Conservation (phyloP, 2,329 filamentous ascomycete genomes). For the Penicillium capsulatum region DNA sequence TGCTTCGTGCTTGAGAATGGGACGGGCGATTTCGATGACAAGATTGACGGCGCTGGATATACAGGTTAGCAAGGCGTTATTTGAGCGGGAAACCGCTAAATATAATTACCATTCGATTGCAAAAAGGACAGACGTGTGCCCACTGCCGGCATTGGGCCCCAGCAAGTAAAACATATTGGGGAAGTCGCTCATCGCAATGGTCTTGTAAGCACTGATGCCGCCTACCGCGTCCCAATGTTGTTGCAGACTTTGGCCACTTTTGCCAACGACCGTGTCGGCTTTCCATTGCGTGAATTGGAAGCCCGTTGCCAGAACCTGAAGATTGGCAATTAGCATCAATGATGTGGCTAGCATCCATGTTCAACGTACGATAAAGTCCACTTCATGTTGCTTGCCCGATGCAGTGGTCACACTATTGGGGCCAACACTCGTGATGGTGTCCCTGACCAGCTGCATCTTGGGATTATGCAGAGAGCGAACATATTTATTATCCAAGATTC, state of each 20-base stretch:
- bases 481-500: slow-evolving; percentile 7
- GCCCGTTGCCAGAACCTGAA: slow-evolving; percentile 3
- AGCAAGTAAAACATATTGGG: slow-evolving; percentile 9
- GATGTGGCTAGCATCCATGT: background rate
- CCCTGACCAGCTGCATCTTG: slow-evolving; percentile 4
- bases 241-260: slow-evolving; percentile 1
- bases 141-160: slow-evolving; percentile 7
- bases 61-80: background rate
- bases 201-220: slow-evolving; percentile 6
- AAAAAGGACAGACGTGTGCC: slow-evolving; percentile 9
- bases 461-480: slow-evolving; percentile 5
- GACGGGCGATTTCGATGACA: slow-evolving; percentile 2
- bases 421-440: slow-evolving; percentile 1
- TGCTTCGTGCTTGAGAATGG: slow-evolving; percentile 2
- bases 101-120: slow-evolving; percentile 6
- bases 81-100: background rate
- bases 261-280: slow-evolving; percentile 3
- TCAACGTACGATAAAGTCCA: slow-evolving; percentile 3
- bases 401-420: slow-evolving; percentile 4
- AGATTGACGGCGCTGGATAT: slow-evolving; percentile 1
- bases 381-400: slow-evolving; percentile 1
- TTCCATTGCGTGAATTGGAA: slow-evolving; percentile 7
- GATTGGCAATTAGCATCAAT: background rate
- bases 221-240: slow-evolving; percentile 5
- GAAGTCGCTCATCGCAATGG: slow-evolving; percentile 4